Evolutionary conservation across 2,329 filamentous ascomycete genomes (phyloP), one percentile per base, ranked within the genome.

Genomic region (Chaetothyriales sp.): DNA sequence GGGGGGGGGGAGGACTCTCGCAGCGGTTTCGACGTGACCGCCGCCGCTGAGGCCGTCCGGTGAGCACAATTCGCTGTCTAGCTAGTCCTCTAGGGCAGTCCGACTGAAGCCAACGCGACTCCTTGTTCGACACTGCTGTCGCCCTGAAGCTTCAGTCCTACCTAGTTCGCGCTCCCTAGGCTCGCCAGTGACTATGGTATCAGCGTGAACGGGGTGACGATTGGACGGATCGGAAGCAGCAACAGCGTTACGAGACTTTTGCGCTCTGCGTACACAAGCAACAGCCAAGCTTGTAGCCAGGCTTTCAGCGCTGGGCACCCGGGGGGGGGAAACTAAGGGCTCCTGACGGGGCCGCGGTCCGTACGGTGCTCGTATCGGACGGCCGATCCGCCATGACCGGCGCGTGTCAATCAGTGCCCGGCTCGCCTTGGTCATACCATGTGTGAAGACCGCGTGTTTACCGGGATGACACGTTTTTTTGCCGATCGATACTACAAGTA

Each of bases 121-220:
- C 92, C 0, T 94, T 90, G 68, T 97, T 90, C 69, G 88, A 97
- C 61, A 86, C 92, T 44, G 90, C 92, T 1, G 75, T 98, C 58
- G 88, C 89, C 3, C 70, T 98, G 50, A 83, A 85, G 56, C 83
- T 94, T 19, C 92, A 98, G 22, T 6, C 22, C 22, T 25, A 25
- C 22, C 22, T 25, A 25, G 22, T 6, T 6, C 22, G 22, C 22
- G 22, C 22, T 25, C n/a, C 61, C 56, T 43, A 25, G 57, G 54
- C n/a, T 19, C 15, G 9, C 44, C 2, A 44, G 48, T 18, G 49
- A 44, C 4, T 33, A 50, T 6, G 22, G 22, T 25, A 25, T 25
- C 29, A 9, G 29, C 10, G 29, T 33, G 8, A 2, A 33, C 29
- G 10, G 29, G 29, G 29, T 8, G 8, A 33, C 29, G 29, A 33